Evolutionary conservation across 495 filamentous ascomycete species (phyloP).

Genomic region (Tuber microsphaerosporum): DNA sequence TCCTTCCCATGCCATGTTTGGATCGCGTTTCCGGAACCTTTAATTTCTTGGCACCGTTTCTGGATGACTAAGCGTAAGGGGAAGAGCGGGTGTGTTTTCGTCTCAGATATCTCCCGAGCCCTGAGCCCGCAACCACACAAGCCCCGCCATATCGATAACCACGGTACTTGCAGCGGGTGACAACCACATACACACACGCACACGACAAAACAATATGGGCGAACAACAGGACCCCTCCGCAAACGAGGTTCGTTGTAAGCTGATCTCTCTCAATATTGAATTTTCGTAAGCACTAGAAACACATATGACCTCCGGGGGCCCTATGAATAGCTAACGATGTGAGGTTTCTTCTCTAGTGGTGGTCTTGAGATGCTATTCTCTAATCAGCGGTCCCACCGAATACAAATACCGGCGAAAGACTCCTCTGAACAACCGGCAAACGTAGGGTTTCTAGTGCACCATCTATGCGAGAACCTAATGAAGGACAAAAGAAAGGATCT

Average conservation of each 20-base stretch:
- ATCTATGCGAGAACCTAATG: slow-evolving; percentile 81
- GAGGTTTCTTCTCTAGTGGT: slow-evolving; percentile 52
- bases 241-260: not conserved
- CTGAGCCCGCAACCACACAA: not conserved
- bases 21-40: slow-evolving; percentile 27
- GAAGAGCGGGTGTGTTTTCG: not conserved
- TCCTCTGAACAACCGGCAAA: slow-evolving; percentile 49
- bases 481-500: slow-evolving; percentile 77
- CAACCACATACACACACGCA: slow-evolving; percentile 23
- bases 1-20: not conserved
- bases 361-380: slow-evolving; percentile 93
- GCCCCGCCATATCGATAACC: not conserved
- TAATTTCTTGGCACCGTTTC: slow-evolving; percentile 21
- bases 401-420: slow-evolving; percentile 61
- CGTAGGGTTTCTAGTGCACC: slow-evolving; percentile 66
- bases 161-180: not conserved
- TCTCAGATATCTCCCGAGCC: not conserved
- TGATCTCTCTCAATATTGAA: slow-evolving; percentile 58
- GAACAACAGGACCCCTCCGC: not conserved
- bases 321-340: slow-evolving; percentile 3
- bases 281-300: slow-evolving; percentile 56
- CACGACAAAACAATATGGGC: slow-evolving; percentile 16
- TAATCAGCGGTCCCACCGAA: slow-evolving; percentile 62
- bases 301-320: slow-evolving; percentile 6
- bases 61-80: not conserved